Conservation (phyloP, 805 yeast genomes). For the Zygosaccharomyces bisporus region DNA sequence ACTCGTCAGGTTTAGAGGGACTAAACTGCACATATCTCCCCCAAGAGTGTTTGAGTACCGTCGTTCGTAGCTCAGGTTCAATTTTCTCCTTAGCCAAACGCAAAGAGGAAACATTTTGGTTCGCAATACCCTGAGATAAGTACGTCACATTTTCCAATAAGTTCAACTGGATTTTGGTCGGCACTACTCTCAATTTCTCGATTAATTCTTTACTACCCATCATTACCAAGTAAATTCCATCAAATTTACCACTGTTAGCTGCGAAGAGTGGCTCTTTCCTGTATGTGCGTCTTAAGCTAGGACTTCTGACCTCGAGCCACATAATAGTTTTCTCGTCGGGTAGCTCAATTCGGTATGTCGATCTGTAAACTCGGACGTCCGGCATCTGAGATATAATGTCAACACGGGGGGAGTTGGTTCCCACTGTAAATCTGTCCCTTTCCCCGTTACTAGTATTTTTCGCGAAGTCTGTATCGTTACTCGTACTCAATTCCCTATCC, state of each 20-base stretch:
- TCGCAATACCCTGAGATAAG: conserved; percentile 31
- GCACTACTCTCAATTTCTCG: conserved; percentile 13
- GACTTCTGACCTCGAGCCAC: conserved; percentile 29
- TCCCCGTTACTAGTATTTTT: background rate
- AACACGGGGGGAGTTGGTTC: conserved; percentile 4
- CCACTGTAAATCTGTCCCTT: conserved; percentile 2
- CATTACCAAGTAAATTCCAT: conserved; percentile 21
- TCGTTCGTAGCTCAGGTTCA: conserved; percentile 7
- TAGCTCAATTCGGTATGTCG: conserved; percentile 21
- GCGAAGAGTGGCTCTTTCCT: conserved; percentile 28
- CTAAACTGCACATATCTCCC: conserved; percentile 10
- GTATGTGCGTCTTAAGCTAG: conserved; percentile 19
- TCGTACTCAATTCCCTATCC: background rate
- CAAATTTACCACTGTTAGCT: conserved; percentile 25
- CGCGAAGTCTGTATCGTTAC: background rate
- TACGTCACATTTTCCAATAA: conserved; percentile 30
- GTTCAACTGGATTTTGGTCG: conserved; percentile 26
- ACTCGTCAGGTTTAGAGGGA: conserved; percentile 6
- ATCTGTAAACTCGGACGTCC: conserved; percentile 13
- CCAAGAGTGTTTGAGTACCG: background rate
- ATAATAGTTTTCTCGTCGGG: conserved; percentile 20
- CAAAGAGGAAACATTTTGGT: conserved; percentile 31
- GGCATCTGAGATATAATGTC: conserved; percentile 7
- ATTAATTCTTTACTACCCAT: conserved; percentile 14
- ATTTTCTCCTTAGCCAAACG: conserved; percentile 21